Evolutionary conservation across 1,284 basidiomycete genomes (phyloP), one percentile per base, ranked within the genome.

Genomic region (Salmacisia buchloeana): DNA sequence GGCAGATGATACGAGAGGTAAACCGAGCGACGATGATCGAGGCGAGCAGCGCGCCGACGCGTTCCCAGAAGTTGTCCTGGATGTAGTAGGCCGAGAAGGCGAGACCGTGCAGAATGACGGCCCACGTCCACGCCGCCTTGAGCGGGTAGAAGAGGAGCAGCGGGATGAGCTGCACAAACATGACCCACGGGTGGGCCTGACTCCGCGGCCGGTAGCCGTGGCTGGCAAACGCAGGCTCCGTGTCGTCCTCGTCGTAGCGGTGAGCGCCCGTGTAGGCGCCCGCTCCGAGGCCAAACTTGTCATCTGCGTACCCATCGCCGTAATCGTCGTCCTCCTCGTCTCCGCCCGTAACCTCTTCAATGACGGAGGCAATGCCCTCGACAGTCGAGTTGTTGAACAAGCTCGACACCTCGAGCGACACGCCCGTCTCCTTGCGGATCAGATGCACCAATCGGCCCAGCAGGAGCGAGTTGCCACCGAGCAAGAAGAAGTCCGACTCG

Each of bases 91-190:
- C 76, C 21, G 76, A 79, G 62, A 78, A 78, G 52, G 77, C 76
- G 46, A 79, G 73, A 45, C 76, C 77, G 64, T 79, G 77, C 56
- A 79, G 45, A 54, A 79, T 77, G 63, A 79, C 72, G 13, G 76
- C 78, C 77, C 77, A 79, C 10, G 77, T 79, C 77, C 77, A 79
- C 3, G 77, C 77, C 2, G 77, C 77, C 63, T 79, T 79, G 64
- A 74, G 65, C 3, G 77, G 77, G 60, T 79, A 79, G 66, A 79
- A 79, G 67, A 79, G 74, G 41, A 79, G 61, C 63, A 79, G 70
- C 1, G 77, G 77, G 25, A 79, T 66, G 23, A 67, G 41, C 65
- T 79, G 77, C 25, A 79, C 61, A 27, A 79, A 69, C 56, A 79
- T 35, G 21, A 78, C 77, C 67, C 74, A 73, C 0, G 75, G 76